Evolutionary conservation across 164 flowering plant species (phyloP).

Genomic region (Platanus orientalis): DNA sequence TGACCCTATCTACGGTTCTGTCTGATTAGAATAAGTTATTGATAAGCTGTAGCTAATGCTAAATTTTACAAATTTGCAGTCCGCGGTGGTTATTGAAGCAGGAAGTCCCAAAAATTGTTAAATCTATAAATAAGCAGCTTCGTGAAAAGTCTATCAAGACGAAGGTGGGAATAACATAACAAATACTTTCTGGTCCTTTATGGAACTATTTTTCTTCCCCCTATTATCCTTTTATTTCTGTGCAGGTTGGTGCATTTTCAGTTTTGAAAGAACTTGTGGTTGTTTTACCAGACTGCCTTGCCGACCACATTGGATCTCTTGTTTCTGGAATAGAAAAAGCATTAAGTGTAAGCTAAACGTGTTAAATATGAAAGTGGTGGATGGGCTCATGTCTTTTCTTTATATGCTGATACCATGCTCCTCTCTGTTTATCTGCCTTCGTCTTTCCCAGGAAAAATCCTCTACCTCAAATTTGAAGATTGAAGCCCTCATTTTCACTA

Average conservation of each 20-base stretch:
- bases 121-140: conserved; percentile 86
- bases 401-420: conserved; percentile 1
- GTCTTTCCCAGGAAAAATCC: conserved; percentile 72
- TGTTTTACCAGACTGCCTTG: conserved; percentile 93
- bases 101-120: conserved; percentile 93
- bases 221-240: conserved; percentile 7
- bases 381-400: background rate
- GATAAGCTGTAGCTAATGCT: conserved; percentile 5
- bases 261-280: conserved; percentile 92
- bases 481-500: conserved; percentile 87
- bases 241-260: conserved; percentile 97
- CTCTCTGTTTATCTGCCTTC: background rate
- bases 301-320: conserved; percentile 91
- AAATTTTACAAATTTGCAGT: conserved; percentile 42
- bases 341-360: conserved; percentile 53
- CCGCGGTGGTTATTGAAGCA: conserved; percentile 92
- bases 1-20: no score
- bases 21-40: background rate
- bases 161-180: conserved; percentile 47
- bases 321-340: conserved; percentile 95
- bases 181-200: background rate
- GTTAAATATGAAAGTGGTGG: background rate
- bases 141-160: conserved; percentile 96
- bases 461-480: conserved; percentile 94
- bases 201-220: background rate